phyloP scores from a whole-genome alignment of 345 rosid species.

The Odontarrhena argentea region DNA sequence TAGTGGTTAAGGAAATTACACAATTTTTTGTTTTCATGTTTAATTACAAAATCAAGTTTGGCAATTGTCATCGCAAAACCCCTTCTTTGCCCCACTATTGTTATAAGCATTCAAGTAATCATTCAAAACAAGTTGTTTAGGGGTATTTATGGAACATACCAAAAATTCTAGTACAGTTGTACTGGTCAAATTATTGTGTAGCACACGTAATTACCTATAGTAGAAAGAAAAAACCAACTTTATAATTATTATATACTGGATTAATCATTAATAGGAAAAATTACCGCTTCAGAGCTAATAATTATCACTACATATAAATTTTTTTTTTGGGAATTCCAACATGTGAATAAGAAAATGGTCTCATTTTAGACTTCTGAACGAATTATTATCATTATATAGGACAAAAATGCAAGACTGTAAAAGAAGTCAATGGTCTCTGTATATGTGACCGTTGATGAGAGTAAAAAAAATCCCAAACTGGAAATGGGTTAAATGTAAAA shows the following conservation, averaged over 20 bases:
- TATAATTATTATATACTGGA: neutral
- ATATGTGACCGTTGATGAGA: slow-evolving; percentile 15
- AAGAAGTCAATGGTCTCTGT: no score
- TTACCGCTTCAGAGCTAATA: neutral
- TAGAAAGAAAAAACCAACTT: neutral
- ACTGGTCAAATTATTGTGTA: slow-evolving; percentile 21
- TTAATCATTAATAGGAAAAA: neutral
- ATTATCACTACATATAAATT: neutral
- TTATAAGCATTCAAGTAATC: neutral
- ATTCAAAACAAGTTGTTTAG: slow-evolving; percentile 4
- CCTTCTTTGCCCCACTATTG: slow-evolving; percentile 16
- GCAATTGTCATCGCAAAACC: slow-evolving; percentile 22
- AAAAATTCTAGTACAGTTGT: neutral
- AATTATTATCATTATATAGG: no score
- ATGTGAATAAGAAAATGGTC: neutral
- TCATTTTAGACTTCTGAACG: neutral
- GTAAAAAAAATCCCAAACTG: no score
- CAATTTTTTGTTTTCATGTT: slow-evolving; percentile 12
- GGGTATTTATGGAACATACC: neutral
- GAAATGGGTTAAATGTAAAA: neutral
- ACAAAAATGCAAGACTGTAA: no score
- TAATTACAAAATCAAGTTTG: slow-evolving; percentile 25
- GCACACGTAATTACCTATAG: slow-evolving; percentile 27
- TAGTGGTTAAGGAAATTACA: slow-evolving; percentile 31
- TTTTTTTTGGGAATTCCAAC: no score